Base-by-base conservation (phyloP, 768 basidiomycete genomes). In the Rhodosporidiobolus sp. region DNA sequence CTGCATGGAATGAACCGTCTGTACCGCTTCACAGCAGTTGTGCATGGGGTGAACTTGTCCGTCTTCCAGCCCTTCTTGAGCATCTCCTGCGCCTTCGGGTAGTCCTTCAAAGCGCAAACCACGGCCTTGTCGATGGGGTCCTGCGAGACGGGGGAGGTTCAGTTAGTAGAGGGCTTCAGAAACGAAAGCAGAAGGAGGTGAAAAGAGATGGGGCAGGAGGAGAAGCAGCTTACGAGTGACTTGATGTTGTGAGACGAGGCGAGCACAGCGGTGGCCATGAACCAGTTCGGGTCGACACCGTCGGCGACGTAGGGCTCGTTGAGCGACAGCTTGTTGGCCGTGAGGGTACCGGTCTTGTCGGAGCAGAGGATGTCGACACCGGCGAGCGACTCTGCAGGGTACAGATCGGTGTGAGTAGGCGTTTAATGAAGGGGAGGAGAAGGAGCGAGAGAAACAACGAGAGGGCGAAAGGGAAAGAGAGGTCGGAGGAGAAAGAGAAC, bases 101-200 rank as follows among this genome's bases (percentile, higher is more conserved):
- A 85, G 74, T 84, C 81, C 34, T 56, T 69, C 32, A 84, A 62
- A 14, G 76, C 66, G 53, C 65, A 78, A 46, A 85, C 79, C 28
- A 84, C 85, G 38, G 84, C 84, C 69, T 83, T 83, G 78, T 85
- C 84, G 66, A 85, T 85, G 1, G 84, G 85, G 68, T 85, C 38
- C 14, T n/a, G n/a, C n/a, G n/a, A n/a, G n/a, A n/a, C n/a, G n/a
- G n/a, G n/a, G n/a, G n/a, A n/a, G n/a, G n/a, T n/a, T n/a, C n/a
- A n/a, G n/a, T n/a, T n/a, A n/a, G n/a, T n/a, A n/a, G n/a, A n/a
- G n/a, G n/a, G n/a, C n/a, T n/a, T n/a, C n/a, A n/a, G n/a, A n/a
- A n/a, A n/a, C n/a, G n/a, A n/a, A n/a, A n/a, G n/a, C n/a, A n/a
- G n/a, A n/a, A n/a, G n/a, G n/a, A n/a, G n/a, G n/a, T n/a, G n/a